Percentiles rank a stretch among this genome's conserved stretches.
Evolutionary conservation across 305 asterid genomes (phyloP).

Genomic region (Rubia peregrina): DNA sequence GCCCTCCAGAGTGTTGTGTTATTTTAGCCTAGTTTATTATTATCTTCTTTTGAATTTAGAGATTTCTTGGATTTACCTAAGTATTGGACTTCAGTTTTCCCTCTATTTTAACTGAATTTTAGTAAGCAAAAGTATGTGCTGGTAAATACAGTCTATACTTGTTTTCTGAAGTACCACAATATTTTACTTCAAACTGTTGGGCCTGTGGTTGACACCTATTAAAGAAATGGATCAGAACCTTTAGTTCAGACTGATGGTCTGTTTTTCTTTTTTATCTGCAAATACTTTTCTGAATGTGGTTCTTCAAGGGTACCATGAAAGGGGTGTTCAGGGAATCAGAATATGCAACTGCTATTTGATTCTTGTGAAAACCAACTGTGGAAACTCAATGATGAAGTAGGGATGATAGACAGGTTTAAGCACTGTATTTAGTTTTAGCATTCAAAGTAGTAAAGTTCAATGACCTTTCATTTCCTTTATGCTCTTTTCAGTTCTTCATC

Average conservation of each 20-base stretch:
- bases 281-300: neutral
- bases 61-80: neutral
- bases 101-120: neutral
- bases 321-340: neutral
- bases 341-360: neutral
- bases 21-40: neutral
- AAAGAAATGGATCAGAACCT: neutral
- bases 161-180: neutral
- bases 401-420: neutral
- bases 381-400: neutral
- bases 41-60: neutral
- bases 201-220: neutral
- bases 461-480: neutral
- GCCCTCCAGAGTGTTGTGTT: neutral
- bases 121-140: neutral
- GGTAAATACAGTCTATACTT: neutral
- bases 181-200: neutral
- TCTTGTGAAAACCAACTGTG: neutral
- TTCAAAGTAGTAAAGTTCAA: neutral
- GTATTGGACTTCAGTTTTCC: neutral
- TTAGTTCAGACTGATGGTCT: neutral
- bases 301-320: no score
- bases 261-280: neutral
- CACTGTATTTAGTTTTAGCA: neutral
- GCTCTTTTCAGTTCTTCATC: slow-evolving; percentile 15